phyloP scores from a whole-genome alignment of 2,329 filamentous ascomycete species.

The Corynespora cassiicola region DNA sequence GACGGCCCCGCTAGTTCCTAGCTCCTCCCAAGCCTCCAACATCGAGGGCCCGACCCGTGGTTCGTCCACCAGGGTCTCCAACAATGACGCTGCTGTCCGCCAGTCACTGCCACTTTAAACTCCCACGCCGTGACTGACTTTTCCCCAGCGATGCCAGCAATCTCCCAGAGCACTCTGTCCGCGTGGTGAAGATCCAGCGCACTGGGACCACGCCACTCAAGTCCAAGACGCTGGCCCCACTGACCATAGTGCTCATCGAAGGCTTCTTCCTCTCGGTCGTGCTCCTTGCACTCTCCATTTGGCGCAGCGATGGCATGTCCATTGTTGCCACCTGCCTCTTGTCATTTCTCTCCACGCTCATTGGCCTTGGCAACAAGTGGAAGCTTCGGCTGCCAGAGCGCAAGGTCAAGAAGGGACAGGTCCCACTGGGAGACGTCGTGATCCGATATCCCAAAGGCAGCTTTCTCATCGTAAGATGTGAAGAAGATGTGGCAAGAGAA shows the following conservation, averaged over 20 bases:
- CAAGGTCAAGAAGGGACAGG: conserved; percentile 32
- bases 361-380: conserved; percentile 60
- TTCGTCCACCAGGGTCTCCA: background rate
- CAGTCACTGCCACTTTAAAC: conserved; percentile 1
- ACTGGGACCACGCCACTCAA: conserved; percentile 43
- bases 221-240: conserved; percentile 53
- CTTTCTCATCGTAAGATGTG: conserved; percentile 57
- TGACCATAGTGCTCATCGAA: conserved; percentile 53
- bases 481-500: conserved; percentile 58
- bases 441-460: conserved; percentile 59
- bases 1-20: conserved; percentile 8
- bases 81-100: background rate
- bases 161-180: conserved; percentile 48
- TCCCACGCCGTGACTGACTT: conserved; percentile 2
- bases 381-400: conserved; percentile 50
- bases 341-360: conserved; percentile 56
- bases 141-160: conserved; percentile 39
- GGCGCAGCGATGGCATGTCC: conserved; percentile 57
- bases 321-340: conserved; percentile 56
- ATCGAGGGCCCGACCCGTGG: too few relatives aligned
- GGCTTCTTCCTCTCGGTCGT: conserved; percentile 52
- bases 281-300: conserved; percentile 54
- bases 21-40: conserved; percentile 5
- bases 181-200: conserved; percentile 48
- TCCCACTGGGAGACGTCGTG: conserved; percentile 53